Base-by-base conservation (phyloP, 108 stramenopile species). In the Discostella pseudostelligera region DNA sequence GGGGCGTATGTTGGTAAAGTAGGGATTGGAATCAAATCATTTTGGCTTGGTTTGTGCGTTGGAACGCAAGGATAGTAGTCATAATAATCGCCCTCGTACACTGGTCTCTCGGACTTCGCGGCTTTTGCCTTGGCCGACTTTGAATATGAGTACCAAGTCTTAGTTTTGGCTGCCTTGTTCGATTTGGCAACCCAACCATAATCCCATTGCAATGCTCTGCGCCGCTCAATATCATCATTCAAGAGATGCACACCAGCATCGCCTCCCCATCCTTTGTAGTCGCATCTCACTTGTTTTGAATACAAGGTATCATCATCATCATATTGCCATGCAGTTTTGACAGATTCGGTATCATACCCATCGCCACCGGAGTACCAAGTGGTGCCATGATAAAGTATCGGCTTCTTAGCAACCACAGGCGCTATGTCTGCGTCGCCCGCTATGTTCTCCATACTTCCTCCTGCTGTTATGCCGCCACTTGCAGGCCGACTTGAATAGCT, bases 121-220 rank as follows among this genome's bases (percentile, higher is more conserved):
- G 58, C 57, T 45, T 69, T 59, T 44, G 47, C 24, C 58, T 69
- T 69, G 47, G 50, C 50, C 24, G 17, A 14, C 10, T 58, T 67
- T 22, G n/a, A n/a, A n/a, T n/a, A n/a, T n/a, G n/a, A n/a, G n/a
- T n/a, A n/a, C n/a, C n/a, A n/a, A n/a, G n/a, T n/a, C n/a, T n/a
- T n/a, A n/a, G 56, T 46, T 22, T 29, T 46, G 3, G 19, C 25
- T 11, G 28, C n/a, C 56, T 55, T 51, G 24, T 3, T 25, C 9
- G 50, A 51, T 22, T 51, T 51, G 7, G 50, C 26, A 28, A 13
- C 25, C 50, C 0, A 29, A 51, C 24, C 50, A 51, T 51, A 51
- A 51, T 51, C 24, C 25, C 24, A 51, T 25, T 51, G 50, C 50
- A 51, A 28, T 14, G 4, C 9, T 26, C 50, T 20, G 24, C 24